Evolutionary conservation across 2,329 filamentous ascomycete genomes (phyloP).

Genomic region (Fusarium sarcochroum): DNA sequence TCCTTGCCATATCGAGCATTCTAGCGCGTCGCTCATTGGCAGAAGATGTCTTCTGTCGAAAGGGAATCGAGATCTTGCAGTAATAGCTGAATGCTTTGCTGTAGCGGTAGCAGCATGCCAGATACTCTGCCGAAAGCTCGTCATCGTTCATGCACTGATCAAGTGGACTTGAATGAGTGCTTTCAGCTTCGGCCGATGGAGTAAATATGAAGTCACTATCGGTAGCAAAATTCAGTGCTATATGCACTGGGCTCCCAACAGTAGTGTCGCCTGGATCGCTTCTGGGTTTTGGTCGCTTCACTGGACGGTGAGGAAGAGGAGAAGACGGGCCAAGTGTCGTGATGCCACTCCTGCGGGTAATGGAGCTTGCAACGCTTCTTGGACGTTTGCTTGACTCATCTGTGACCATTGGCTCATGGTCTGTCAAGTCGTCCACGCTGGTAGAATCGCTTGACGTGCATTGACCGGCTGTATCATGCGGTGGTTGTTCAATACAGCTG

Average conservation of each 20-base stretch:
- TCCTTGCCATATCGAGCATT: constrained; percentile 12
- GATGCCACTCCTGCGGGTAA: neutral
- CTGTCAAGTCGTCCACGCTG: accelerated
- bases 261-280: neutral
- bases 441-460: neutral
- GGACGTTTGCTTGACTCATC: constrained; percentile 5
- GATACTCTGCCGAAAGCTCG: neutral
- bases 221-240: accelerated
- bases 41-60: neutral
- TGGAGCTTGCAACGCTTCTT: neutral
- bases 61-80: neutral
- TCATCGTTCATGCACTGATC: neutral
- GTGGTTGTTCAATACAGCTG: accelerated
- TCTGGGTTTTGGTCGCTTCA: neutral
- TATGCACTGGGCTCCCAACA: accelerated
- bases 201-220: neutral
- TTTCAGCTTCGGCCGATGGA: neutral
- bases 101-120: constrained; percentile 5
- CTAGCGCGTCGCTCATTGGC: neutral
- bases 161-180: accelerated
- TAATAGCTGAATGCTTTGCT: constrained; percentile 3
- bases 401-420: neutral
- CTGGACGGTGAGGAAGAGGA: neutral
- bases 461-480: neutral
- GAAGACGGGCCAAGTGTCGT: neutral